Base-by-base conservation (phyloP, 2,329 filamentous ascomycete genomes). In the Aspergillus tubingensis region DNA sequence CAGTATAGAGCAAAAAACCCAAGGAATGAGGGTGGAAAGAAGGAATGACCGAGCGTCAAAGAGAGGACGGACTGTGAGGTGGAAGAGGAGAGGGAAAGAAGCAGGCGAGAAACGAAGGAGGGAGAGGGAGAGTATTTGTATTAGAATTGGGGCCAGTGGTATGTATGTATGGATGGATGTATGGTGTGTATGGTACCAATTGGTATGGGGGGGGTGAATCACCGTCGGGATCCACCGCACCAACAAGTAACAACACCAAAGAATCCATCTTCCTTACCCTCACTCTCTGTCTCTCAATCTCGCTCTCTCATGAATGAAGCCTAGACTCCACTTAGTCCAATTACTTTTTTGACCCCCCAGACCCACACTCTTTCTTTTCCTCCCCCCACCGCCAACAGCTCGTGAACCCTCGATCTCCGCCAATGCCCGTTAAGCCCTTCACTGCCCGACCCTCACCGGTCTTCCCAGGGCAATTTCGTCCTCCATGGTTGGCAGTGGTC, bases 21-120 rank as follows among this genome's bases (percentile, higher is more conserved):
- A 63, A 61, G 55, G 61, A 62, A 54, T 50, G 59, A 49, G 49
- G 47, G 60, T 47, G 38, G 32, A 61, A 59, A 57, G 61, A 55
- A 59, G 54, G 66, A 67, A 62, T 54, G 63, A 62, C 63, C 63
- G 65, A 58, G 47, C 64, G 66, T 62, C 64, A 62, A 51, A 30
- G 59, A 54, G 43, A 56, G 32, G 54, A 56, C 32, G 47, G 32
- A 59, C 17, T 25, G 39, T 41, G 41, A 56, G 51, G n/a, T 51
- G 47, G 47, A 38, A 39, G 59, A 64, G 50, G 21, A 57, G 54
- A 57, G 38, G 47, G 47, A 41, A 60, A 50, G 49, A 21, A 55
- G 43, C 19, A 38, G 27, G 51, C 48, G 55, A 41, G 56, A 53
- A 44, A 54, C 43, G 44, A 38, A 25, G 51, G 36, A 19, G 17